Conservation (phyloP, 1,284 basidiomycete genomes). For the Thelephora terrestris region DNA sequence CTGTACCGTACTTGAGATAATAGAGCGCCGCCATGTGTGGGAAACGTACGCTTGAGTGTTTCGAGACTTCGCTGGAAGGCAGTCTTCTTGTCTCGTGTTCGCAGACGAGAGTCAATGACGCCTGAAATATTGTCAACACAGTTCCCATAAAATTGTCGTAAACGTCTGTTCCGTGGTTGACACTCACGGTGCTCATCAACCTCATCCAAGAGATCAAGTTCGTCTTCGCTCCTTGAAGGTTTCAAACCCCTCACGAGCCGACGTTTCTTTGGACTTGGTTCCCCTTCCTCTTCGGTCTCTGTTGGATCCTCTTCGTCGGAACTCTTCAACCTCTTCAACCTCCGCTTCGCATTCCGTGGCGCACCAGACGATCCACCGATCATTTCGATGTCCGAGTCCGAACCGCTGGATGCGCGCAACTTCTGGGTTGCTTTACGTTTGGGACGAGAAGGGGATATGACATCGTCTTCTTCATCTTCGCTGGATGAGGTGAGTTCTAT, state of each 20-base stretch:
- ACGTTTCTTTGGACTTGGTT: conserved; percentile 24
- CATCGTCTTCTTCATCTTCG: conserved; percentile 24
- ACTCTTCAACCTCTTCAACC: conserved; percentile 9
- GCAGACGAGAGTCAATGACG: conserved; percentile 54
- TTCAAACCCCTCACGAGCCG: conserved; percentile 40
- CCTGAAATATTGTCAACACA: conserved; percentile 25
- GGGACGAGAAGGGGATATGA: conserved; percentile 22
- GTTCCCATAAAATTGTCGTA: not conserved
- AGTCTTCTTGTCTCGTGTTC: conserved; percentile 48
- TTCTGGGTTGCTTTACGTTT: no score
- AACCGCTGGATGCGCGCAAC: no score
- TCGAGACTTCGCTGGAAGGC: conserved; percentile 55
- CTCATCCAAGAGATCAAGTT: conserved; percentile 44
- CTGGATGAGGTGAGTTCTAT: conserved; percentile 5
- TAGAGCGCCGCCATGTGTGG: not conserved
- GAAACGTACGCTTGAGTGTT: conserved; percentile 44
- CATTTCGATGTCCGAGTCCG: conserved; percentile 14
- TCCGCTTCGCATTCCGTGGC: conserved; percentile 16
- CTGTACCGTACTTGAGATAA: conserved; percentile 20
- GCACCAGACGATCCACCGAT: conserved; percentile 13
- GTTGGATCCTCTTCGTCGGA: conserved; percentile 13
- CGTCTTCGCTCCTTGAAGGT: conserved; percentile 34
- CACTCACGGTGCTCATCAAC: conserved; percentile 46
- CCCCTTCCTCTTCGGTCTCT: conserved; percentile 15
- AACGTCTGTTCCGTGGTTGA: not conserved